Evolutionary conservation across 2,329 filamentous ascomycete species (phyloP).

Genomic region (Paracoccidioides lutzii): DNA sequence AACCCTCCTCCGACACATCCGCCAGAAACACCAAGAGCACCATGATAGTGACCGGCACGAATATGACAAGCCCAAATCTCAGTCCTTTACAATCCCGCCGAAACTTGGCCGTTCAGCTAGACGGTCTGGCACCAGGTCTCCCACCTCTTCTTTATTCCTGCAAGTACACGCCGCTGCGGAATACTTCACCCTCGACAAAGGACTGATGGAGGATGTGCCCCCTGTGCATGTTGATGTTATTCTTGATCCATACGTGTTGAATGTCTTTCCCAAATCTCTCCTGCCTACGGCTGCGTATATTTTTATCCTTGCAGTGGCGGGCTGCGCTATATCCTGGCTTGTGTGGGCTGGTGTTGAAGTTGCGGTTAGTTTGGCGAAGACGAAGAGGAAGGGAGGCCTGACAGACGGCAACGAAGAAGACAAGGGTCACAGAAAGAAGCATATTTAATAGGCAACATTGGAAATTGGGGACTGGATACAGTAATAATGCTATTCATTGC

Average conservation of each 20-base stretch:
- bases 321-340: slow-evolving; percentile 38
- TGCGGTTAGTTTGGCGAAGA: background rate
- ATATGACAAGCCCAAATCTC: background rate
- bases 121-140: background rate
- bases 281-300: slow-evolving; percentile 60
- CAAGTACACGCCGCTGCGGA: slow-evolving; percentile 65
- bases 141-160: slow-evolving; percentile 47
- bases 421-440: background rate
- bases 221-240: slow-evolving; percentile 68
- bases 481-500: too few relatives aligned
- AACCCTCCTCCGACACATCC: slow-evolving; percentile 13
- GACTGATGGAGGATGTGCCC: slow-evolving; percentile 62
- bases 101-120: background rate
- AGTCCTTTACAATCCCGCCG: slow-evolving; percentile 1
- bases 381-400: background rate
- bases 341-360: slow-evolving; percentile 21
- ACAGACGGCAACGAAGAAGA: background rate
- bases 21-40: slow-evolving; percentile 7
- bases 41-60: background rate
- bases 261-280: slow-evolving; percentile 67
- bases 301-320: slow-evolving; percentile 42
- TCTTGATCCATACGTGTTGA: slow-evolving; percentile 72
- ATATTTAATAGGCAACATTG: background rate
- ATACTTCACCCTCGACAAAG: slow-evolving; percentile 63
- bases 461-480: too few relatives aligned